A percentile compares a stretch with the other conserved stretches of the same genome.
phyloP scores from a whole-genome alignment of 768 basidiomycete genomes.

The Pleurotus giganteus region DNA sequence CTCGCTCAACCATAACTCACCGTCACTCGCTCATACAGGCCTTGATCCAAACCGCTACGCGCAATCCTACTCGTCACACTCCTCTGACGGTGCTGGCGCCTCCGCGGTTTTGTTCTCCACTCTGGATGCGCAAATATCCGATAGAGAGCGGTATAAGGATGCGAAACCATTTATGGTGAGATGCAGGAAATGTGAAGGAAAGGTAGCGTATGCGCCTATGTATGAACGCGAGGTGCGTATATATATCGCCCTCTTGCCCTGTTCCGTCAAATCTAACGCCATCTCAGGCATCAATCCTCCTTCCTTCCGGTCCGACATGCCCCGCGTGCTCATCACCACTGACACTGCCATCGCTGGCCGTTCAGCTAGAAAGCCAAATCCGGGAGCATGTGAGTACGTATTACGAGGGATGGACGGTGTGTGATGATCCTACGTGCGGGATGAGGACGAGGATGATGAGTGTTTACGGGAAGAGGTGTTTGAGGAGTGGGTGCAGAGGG shows the following conservation, averaged over 20 bases:
- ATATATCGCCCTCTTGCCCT: neutral
- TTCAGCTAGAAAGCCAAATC: constrained; percentile 87
- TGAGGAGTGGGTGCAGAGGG: constrained; percentile 67
- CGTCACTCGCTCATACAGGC: constrained; percentile 33
- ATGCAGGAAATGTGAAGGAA: constrained; percentile 72
- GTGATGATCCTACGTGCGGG: constrained; percentile 83
- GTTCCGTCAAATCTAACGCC: neutral
- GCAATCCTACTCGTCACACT: constrained; percentile 24
- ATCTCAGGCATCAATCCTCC: constrained; percentile 63
- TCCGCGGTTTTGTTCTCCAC: constrained; percentile 70
- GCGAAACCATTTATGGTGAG: constrained; percentile 67
- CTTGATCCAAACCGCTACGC: constrained; percentile 60
- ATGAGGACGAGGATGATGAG: constrained; percentile 90
- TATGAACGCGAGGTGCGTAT: constrained; percentile 51
- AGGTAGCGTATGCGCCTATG: constrained; percentile 56
- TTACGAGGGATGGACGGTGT: constrained; percentile 88
- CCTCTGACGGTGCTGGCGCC: constrained; percentile 21
- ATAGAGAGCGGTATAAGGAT: constrained; percentile 83
- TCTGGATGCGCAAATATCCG: constrained; percentile 87
- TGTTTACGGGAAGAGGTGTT: constrained; percentile 84
- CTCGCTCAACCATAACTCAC: constrained; percentile 2
- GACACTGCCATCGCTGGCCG: constrained; percentile 60
- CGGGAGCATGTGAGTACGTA: constrained; percentile 73
- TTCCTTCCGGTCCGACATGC: constrained; percentile 66
- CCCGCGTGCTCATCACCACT: constrained; percentile 59